A percentile compares a stretch with the other conserved stretches of the same genome.
phyloP scores from a whole-genome alignment of 1,139 yeast genomes.

The Candida gigantensis region DNA sequence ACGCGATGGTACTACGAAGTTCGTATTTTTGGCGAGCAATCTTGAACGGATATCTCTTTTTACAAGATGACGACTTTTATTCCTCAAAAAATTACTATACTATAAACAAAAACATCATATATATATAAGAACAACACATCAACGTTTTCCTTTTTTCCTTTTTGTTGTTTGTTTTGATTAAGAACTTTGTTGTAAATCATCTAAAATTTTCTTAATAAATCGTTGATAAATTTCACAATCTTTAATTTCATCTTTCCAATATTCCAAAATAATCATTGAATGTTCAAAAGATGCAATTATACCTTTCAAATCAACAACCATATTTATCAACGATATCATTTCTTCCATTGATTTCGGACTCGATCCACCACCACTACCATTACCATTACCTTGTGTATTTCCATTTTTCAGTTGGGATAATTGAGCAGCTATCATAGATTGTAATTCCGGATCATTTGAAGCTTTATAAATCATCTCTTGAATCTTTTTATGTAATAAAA shows the following conservation, averaged over 20 bases:
- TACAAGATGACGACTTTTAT: no score
- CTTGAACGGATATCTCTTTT: no score
- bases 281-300: slow-evolving; percentile 32
- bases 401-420: not conserved
- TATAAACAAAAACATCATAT: no score
- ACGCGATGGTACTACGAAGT: no score
- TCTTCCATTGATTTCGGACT: slow-evolving; percentile 13
- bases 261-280: slow-evolving; percentile 31
- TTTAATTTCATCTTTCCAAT: slow-evolving; percentile 40
- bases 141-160: no score
- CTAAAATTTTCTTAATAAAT: slow-evolving; percentile 25
- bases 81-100: no score
- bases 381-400: not conserved
- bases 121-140: no score
- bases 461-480: slow-evolving; percentile 22
- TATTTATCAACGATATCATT: slow-evolving; percentile 19
- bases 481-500: slow-evolving; percentile 36
- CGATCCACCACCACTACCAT: no score
- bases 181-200: no score
- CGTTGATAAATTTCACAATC: slow-evolving; percentile 36
- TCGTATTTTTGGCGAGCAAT: no score
- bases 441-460: slow-evolving; percentile 12
- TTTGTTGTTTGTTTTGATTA: no score
- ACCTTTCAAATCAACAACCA: slow-evolving; percentile 27
- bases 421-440: slow-evolving; percentile 8